phyloP scores from a whole-genome alignment of 257 asterid genomes.

The Solanum stenotomum region DNA sequence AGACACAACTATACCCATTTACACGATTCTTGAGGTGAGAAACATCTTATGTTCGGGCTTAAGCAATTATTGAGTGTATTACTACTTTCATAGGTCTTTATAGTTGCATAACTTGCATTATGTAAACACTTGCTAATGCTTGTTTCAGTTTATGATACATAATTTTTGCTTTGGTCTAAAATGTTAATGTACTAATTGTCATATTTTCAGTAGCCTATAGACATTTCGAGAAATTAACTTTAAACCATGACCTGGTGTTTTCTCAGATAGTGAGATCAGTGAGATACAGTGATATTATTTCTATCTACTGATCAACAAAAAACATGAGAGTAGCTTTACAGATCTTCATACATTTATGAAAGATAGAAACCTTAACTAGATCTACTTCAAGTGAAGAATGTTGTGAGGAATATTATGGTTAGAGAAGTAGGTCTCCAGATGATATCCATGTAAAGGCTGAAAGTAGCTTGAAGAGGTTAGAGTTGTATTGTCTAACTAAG shows the following conservation, averaged over 20 bases:
- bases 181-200: not conserved
- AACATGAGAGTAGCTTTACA: not conserved
- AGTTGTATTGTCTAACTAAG: not conserved
- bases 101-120: not conserved
- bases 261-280: not conserved
- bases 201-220: not conserved
- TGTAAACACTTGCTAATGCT: not conserved
- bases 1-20: constrained; percentile 66
- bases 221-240: not conserved
- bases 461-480: not conserved
- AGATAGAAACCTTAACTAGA: not conserved
- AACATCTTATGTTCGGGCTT: not conserved
- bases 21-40: constrained; percentile 84
- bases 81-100: not conserved
- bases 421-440: not conserved
- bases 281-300: not conserved
- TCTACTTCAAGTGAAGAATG: not conserved
- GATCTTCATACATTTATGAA: not conserved
- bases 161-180: not conserved
- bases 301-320: not conserved
- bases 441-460: not conserved
- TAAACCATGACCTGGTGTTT: not conserved
- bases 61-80: not conserved
- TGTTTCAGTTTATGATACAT: not conserved
- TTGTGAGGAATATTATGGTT: not conserved